A percentile compares a stretch with the other conserved stretches of the same genome.
Conservation (phyloP, 192 early-diverging fungal species). For the Radiomyces spectabilis region DNA sequence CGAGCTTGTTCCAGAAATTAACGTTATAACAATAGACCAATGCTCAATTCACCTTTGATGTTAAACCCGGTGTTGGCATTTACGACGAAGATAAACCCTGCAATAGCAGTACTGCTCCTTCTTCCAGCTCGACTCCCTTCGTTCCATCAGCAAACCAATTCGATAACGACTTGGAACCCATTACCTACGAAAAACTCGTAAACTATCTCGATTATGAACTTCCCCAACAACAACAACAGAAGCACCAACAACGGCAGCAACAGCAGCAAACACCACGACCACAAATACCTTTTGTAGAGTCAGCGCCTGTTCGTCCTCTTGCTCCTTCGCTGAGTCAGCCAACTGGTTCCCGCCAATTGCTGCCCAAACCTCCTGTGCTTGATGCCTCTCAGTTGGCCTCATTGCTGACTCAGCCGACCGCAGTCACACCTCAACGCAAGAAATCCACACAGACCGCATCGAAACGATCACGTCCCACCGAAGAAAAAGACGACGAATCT, state of each 20-base stretch:
- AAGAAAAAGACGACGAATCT: not conserved
- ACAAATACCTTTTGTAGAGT: not conserved
- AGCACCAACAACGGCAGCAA: constrained; percentile 10
- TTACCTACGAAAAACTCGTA: constrained; percentile 24
- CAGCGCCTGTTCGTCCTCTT: constrained; percentile 9
- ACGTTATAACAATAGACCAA: constrained; percentile 30
- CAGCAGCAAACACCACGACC: not conserved
- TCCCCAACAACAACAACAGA: constrained; percentile 16
- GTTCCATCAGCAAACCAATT: not conserved
- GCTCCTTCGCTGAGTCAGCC: constrained; percentile 1
- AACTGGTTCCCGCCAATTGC: constrained; percentile 6
- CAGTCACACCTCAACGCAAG: not conserved
- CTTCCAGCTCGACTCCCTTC: not conserved
- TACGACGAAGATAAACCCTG: constrained; percentile 29
- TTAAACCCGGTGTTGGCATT: constrained; percentile 40
- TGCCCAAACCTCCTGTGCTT: constrained; percentile 12
- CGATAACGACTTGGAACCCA: constrained; percentile 7
- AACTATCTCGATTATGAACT: constrained; percentile 32
- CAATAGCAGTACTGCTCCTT: not conserved
- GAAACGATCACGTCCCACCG: not conserved
- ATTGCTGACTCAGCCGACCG: not conserved
- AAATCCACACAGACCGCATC: not conserved
- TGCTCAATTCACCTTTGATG: constrained; percentile 69
- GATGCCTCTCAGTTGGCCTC: constrained; percentile 1
- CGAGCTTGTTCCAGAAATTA: not conserved